Evolutionary conservation across 108 stramenopile species (phyloP), one percentile per base, ranked within the genome.

Genomic region (Seminavis robusta): DNA sequence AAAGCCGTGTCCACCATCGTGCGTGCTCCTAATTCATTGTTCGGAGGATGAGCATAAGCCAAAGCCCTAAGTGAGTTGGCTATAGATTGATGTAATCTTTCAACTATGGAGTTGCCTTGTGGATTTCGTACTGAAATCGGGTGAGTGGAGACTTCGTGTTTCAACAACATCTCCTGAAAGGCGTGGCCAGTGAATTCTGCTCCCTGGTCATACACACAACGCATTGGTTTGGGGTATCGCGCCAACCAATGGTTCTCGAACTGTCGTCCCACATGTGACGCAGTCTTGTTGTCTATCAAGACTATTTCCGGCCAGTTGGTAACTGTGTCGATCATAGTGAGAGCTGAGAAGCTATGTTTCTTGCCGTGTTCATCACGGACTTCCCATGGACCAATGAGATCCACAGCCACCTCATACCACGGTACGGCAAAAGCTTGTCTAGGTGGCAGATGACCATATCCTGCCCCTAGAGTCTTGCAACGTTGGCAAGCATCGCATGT

Each of bases 301-400:
- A 59, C 21, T 9, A 71, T n/a, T 36, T 76, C 75, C 0, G 54
- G 56, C 46, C 71, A 40, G 29, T 63, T 76, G 0, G 70, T 65
- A 6, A 50, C 56, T 29, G 58, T 65, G 15, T 71, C 60, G 42
- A 69, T 69, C 27, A 50, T 55, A 8, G 65, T 61, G 17, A 61
- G 38, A 10, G 72, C 72, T 45, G 7, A 44, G 19, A 39, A 25
- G 2, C 36, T 42, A 15, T 40, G 31, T 3, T 45, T 41, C 8
- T 44, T 28, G 9, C 37, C 44, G 15, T 55, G 39, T 9, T 40
- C 53, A 19, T 15, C 53, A n/a, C n/a, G n/a, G n/a, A n/a, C n/a
- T n/a, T n/a, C 16, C 43, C 43, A 58, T 4, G 43, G 43, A 3
- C 43, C 43, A 5, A 43, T 45, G 8, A 58, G 43, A 30, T 58